Evolutionary conservation across 495 filamentous ascomycete genomes (phyloP).

Genomic region (Podospora anserina): DNA sequence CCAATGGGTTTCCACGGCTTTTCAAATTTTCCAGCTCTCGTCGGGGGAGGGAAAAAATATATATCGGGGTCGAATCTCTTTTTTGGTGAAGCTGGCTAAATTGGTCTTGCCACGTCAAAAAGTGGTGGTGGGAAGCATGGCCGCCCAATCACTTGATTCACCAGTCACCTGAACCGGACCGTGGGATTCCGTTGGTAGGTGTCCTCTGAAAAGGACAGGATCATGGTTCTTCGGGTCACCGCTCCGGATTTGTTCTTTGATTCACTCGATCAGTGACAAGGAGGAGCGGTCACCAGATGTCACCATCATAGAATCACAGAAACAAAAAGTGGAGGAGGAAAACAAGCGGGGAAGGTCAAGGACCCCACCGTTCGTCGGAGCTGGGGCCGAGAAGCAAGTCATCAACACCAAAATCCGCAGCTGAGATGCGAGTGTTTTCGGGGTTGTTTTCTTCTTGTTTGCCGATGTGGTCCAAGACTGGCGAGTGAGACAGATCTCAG

Average conservation of each 20-base stretch:
- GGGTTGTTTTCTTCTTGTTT: neutral
- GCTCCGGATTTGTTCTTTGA: neutral
- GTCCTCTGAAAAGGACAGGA: neutral
- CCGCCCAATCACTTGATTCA: conserved; percentile 7
- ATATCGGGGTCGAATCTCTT: conserved; percentile 1
- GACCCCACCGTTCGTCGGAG: neutral
- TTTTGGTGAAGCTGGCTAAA: conserved; percentile 25
- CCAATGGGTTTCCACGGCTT: neutral
- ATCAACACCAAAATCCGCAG: neutral
- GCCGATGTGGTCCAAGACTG: neutral
- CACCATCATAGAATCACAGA: neutral
- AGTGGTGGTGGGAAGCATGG: conserved; percentile 1
- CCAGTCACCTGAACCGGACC: conserved; percentile 10
- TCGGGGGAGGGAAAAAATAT: neutral
- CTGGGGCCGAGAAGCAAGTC: neutral
- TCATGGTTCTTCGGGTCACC: neutral
- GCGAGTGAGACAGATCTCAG: neutral
- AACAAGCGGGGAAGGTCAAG: neutral
- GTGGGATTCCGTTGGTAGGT: conserved; percentile 13
- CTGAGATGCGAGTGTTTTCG: neutral
- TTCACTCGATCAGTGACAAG: neutral
- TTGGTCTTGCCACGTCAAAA: conserved; percentile 20
- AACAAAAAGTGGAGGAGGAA: neutral
- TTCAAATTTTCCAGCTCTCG: neutral
- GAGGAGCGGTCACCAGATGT: neutral